These are phyloP conservation scores for Acorus gramineus DNA, from an alignment of 106 monocot species.

Conservation along the genomic window DNA sequence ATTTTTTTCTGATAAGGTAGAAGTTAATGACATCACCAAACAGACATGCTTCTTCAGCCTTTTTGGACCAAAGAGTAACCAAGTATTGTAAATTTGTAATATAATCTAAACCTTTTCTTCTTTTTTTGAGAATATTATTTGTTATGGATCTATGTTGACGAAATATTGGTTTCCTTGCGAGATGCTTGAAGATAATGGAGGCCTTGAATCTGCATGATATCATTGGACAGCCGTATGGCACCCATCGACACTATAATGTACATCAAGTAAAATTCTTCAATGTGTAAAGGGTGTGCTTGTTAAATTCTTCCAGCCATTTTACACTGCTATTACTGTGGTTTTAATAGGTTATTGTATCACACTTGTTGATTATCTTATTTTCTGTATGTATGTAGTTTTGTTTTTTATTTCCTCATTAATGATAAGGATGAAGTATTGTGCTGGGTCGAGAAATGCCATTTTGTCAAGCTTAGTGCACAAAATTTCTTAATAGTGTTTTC, in stretches of 20 bases:
- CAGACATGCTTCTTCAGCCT: constrained; percentile 29
- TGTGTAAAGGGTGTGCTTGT: too few species aligned
- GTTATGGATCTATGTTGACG: background rate
- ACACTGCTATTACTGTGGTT: too few species aligned
- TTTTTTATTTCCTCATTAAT: too few species aligned
- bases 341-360: too few species aligned
- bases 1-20: constrained; percentile 35
- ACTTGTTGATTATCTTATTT: too few species aligned
- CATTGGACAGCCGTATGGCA: constrained; percentile 26
- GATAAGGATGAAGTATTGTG: too few species aligned
- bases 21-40: constrained; percentile 28
- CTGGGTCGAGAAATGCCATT: too few species aligned
- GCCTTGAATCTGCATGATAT: constrained; percentile 24
- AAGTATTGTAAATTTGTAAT: constrained; percentile 12
- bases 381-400: too few species aligned
- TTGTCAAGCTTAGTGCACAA: too few species aligned
- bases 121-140: background rate
- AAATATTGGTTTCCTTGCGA: background rate
- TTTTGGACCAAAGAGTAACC: constrained; percentile 27
- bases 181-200: constrained; percentile 19
- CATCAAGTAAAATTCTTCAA: background rate
- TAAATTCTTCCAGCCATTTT: too few species aligned
- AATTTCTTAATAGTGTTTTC: too few species aligned
- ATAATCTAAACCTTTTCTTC: background rate
- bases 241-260: constrained; percentile 29